Conservation (phyloP, 768 basidiomycete genomes). For the Agaricus subrufescens region DNA sequence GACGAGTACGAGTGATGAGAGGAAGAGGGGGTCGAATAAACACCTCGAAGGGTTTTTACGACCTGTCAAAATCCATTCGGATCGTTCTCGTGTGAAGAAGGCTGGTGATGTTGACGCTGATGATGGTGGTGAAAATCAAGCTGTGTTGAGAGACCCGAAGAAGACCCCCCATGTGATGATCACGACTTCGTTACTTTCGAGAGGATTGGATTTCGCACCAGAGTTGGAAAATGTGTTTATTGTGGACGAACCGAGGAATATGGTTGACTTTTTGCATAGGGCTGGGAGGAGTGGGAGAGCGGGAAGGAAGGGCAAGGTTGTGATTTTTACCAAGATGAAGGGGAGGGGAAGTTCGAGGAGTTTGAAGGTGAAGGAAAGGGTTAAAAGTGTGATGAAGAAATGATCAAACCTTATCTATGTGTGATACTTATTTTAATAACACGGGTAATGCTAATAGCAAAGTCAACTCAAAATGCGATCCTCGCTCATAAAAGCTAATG, state of each 20-base stretch:
- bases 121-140: too few relatives aligned
- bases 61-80: conserved; percentile 10
- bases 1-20: conserved; percentile 54
- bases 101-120: too few relatives aligned
- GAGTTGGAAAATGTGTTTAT: conserved; percentile 79
- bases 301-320: conserved; percentile 63
- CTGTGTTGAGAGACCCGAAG: conserved; percentile 21
- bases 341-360: conserved; percentile 56
- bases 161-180: conserved; percentile 64
- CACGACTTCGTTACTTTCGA: conserved; percentile 86
- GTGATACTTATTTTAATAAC: too few relatives aligned
- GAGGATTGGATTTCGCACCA: conserved; percentile 85
- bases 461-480: too few relatives aligned
- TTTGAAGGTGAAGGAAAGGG: conserved; percentile 46
- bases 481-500: too few relatives aligned
- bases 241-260: conserved; percentile 83
- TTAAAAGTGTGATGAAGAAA: conserved; percentile 32
- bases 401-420: too few relatives aligned
- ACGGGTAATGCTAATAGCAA: too few relatives aligned
- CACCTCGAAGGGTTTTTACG: conserved; percentile 75
- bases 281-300: conserved; percentile 83
- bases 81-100: conserved; percentile 4
- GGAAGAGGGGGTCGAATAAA: conserved; percentile 66
- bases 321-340: conserved; percentile 68
- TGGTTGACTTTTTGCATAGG: conserved; percentile 89